Evolutionary conservation across 1,139 yeast genomes (phyloP).

Genomic region (Arxiozyma heterogenica): DNA sequence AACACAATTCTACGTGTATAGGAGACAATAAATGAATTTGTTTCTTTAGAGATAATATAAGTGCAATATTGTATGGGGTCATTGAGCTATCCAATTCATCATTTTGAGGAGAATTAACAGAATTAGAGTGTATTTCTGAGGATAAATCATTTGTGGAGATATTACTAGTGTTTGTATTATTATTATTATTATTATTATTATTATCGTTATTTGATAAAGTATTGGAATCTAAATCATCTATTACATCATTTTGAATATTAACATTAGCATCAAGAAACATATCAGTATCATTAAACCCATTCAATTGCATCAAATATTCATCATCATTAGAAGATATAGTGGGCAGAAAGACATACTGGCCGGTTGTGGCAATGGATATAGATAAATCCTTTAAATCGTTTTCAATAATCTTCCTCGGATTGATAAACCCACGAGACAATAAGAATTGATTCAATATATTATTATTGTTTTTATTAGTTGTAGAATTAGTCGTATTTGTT

Average conservation of each 20-base stretch:
- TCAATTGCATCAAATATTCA: conserved; percentile 25
- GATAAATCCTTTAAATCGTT: conserved; percentile 8
- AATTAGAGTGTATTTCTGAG: background rate
- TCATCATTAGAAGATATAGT: conserved; percentile 27
- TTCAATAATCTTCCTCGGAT: conserved; percentile 13
- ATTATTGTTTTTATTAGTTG: background rate
- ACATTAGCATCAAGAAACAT: background rate
- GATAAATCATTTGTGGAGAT: background rate
- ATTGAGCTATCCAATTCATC: conserved; percentile 38
- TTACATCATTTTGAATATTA: background rate
- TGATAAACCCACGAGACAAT: conserved; percentile 21
- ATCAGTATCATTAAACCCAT: conserved; percentile 14
- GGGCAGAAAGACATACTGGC: conserved; percentile 28
- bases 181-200: background rate
- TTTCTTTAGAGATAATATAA: conserved; percentile 24
- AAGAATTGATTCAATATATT: background rate
- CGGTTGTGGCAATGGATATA: conserved; percentile 25
- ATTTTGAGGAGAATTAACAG: background rate
- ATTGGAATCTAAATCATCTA: background rate
- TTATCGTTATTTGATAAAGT: background rate
- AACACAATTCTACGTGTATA: conserved; percentile 27
- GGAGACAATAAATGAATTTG: conserved; percentile 20
- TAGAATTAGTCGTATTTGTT: background rate
- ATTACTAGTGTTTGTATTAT: background rate
- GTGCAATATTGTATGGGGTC: conserved; percentile 34